Conservation (phyloP, 1,284 basidiomycete genomes). For the Trichosporon asahii region DNA sequence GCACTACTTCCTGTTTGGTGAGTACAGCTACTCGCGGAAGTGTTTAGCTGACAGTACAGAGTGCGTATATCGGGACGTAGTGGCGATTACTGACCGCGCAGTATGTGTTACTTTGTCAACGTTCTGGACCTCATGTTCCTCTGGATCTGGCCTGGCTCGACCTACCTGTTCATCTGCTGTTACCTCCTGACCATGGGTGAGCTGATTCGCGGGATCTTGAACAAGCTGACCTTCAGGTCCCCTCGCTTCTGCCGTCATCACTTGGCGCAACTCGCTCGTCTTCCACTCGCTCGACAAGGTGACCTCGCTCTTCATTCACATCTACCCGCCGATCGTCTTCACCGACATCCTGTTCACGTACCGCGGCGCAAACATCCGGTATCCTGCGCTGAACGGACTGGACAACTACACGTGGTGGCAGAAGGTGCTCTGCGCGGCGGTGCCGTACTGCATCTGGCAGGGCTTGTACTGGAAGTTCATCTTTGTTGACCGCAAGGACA, state of each 20-base stretch:
- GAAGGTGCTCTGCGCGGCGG: slow-evolving; percentile 45
- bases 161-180: slow-evolving; percentile 74
- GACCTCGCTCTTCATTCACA: slow-evolving; percentile 83
- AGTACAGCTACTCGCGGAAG: slow-evolving; percentile 13
- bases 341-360: slow-evolving; percentile 68
- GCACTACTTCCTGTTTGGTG: slow-evolving; percentile 91
- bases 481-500: slow-evolving; percentile 72
- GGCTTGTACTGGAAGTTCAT: slow-evolving; percentile 88
- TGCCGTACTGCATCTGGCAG: slow-evolving; percentile 74
- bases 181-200: slow-evolving; percentile 76
- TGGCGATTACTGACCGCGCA: slow-evolving; percentile 12
- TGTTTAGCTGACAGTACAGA: not conserved
- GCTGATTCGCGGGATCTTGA: slow-evolving; percentile 17
- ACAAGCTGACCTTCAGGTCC: slow-evolving; percentile 56
- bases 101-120: slow-evolving; percentile 78
- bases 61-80: slow-evolving; percentile 2
- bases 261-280: slow-evolving; percentile 92
- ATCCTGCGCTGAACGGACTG: slow-evolving; percentile 68
- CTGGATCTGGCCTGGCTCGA: slow-evolving; percentile 72
- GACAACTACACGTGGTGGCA: slow-evolving; percentile 47
- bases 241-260: slow-evolving; percentile 86
- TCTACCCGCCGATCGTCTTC: slow-evolving; percentile 76
- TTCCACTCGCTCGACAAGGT: slow-evolving; percentile 94
- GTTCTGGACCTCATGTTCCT: slow-evolving; percentile 84
- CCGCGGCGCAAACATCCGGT: slow-evolving; percentile 58